Base-by-base conservation (phyloP, 192 early-diverging fungal genomes). In the Umbelopsis isabellina region DNA sequence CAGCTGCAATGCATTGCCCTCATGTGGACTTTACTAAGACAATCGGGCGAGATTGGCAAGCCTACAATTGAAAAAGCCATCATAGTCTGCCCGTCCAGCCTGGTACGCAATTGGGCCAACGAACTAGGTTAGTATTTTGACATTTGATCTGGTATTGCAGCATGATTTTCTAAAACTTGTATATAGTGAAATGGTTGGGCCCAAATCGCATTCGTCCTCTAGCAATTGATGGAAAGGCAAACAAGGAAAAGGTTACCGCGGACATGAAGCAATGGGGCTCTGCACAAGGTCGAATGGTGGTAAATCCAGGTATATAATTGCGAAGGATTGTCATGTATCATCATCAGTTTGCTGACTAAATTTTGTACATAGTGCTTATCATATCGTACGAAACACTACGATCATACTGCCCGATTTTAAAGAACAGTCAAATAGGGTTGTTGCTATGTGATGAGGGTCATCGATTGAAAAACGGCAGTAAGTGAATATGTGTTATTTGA, bases 31-130 rank as follows among this genome's bases (percentile, higher is more conserved):
- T 75, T 99, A 21, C 79, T 99, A 47, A 87, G 92, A 18, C 98
- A 99, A 78, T 98, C 96, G 11, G 91, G 91, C 1, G 81, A 85
- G 33, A 79, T 91, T 0, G 93, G 93, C 27, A 99, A 97, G 78
- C 90, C 94, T 2, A 94, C 93, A 0, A 96, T 98, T 37, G 93
- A 97, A 51, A 99, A 99, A 79, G 92, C 88, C 45, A 97, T 99
- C 69, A 96, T 99, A 47, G 95, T 91, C 9, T 99, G 98, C 71
- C 98, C 98, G 0, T 95, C 92, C 37, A 91, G 88, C 73, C 84
- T 99, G 47, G 98, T 99, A 8, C 91, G 88, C 75, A 99, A 99
- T 75, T 99, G 98, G 98, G 95, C 92, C 16, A 99, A 99, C 74
- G 98, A 99, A 84, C 72, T 98, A 13, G 80, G 81, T 78, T 75